Conservation (phyloP, 176 grass and related monocot species). For the Coix lacrymajobi region DNA sequence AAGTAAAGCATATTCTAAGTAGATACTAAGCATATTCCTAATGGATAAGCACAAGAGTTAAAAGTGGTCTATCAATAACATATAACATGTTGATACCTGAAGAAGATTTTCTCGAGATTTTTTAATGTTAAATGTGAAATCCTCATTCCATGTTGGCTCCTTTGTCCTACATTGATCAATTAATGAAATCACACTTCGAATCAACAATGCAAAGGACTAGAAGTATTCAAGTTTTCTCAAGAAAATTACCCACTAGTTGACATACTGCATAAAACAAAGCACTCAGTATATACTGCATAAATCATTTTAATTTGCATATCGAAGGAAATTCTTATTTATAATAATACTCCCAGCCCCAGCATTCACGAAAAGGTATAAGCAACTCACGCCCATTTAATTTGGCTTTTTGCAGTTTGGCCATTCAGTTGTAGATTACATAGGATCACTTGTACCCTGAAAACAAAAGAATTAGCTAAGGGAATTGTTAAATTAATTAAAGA, state of each 20-base stretch:
- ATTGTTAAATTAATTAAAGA: not conserved
- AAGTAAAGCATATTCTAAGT: too few species aligned
- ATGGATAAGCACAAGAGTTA: too few species aligned
- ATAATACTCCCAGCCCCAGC: not conserved
- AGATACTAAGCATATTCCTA: too few species aligned
- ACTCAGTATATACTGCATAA: not conserved
- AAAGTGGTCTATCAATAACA: too few species aligned
- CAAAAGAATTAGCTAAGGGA: not conserved
- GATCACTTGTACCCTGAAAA: slow-evolving; percentile 94
- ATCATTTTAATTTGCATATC: not conserved
- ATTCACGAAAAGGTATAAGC: slow-evolving; percentile 22
- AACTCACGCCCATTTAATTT: slow-evolving; percentile 97
- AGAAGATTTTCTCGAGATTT: slow-evolving; percentile 55
- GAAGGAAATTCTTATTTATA: not conserved
- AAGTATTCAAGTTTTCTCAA: slow-evolving; percentile 16
- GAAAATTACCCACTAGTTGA: not conserved
- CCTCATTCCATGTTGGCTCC: slow-evolving; percentile 94
- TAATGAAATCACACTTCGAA: slow-evolving; percentile 21
- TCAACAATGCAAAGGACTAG: slow-evolving; percentile 13
- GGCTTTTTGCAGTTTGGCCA: slow-evolving; percentile 71
- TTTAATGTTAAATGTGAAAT: slow-evolving; percentile 69
- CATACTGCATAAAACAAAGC: not conserved
- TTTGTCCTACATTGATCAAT: slow-evolving; percentile 59
- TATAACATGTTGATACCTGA: slow-evolving; percentile 54
- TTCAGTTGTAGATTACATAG: slow-evolving; percentile 81